These are phyloP conservation scores for Theobroma cacao DNA, from an alignment of 345 rosid genomes.

Conservation along the genomic window DNA sequence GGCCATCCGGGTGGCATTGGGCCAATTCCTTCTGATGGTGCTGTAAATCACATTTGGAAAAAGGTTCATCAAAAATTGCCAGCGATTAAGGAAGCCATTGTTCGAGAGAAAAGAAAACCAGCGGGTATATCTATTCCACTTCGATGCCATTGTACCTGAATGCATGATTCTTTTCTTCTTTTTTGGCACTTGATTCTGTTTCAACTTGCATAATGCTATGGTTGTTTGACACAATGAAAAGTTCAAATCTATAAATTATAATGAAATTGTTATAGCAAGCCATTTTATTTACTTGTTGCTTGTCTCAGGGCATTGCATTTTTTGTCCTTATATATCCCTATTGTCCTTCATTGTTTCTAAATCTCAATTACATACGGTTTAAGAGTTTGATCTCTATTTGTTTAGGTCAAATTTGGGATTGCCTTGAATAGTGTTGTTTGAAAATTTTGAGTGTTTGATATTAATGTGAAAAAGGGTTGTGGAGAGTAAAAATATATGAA, in stretches of 20 bases:
- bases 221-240: neutral
- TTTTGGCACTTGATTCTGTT: neutral
- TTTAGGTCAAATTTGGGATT: no score
- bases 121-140: conserved; percentile 58
- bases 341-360: no score
- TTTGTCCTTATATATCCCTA: neutral
- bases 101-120: conserved; percentile 71
- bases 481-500: no score
- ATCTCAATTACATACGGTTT: no score
- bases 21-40: conserved; percentile 64
- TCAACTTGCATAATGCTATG: neutral
- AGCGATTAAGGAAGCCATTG: conserved; percentile 64
- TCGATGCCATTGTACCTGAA: conserved; percentile 84
- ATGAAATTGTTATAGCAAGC: neutral
- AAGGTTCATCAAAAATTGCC: conserved; percentile 80
- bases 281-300: neutral
- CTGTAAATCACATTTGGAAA: conserved; percentile 87
- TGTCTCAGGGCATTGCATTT: neutral
- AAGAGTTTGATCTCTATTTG: no score
- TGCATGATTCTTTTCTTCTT: neutral
- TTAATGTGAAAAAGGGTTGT: no score
- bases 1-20: conserved; percentile 67
- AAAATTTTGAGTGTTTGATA: no score
- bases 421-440: no score
- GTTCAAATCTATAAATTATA: neutral